phyloP scores from a whole-genome alignment of 805 yeast species.

The Kregervanrija delftensis region DNA sequence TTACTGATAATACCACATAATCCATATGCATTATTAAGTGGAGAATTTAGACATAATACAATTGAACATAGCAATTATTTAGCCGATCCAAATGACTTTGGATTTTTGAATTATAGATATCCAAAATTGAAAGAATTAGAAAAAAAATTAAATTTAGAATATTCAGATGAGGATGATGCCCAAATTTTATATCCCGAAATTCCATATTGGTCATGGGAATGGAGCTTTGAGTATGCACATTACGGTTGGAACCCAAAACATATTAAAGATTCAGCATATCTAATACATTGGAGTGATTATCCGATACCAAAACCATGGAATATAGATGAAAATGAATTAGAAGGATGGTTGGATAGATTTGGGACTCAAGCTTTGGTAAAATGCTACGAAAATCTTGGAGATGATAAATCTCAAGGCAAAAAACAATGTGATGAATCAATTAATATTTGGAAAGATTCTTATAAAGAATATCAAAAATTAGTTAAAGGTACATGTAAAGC shows the following conservation, averaged over 20 bases:
- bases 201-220: conserved; percentile 14
- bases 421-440: conserved; percentile 10
- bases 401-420: conserved; percentile 1
- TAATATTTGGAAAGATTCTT: conserved; percentile 10
- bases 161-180: conserved; percentile 8
- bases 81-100: conserved; percentile 38
- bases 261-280: conserved; percentile 27
- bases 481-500: not conserved
- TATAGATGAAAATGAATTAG: conserved; percentile 10
- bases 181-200: conserved; percentile 6
- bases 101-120: conserved; percentile 9
- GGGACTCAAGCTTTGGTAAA: conserved; percentile 7
- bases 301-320: conserved; percentile 68
- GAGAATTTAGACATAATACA: conserved; percentile 34
- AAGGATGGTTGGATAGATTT: conserved; percentile 3
- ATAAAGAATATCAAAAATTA: conserved; percentile 7
- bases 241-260: conserved; percentile 31
- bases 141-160: not conserved
- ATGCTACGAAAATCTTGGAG: conserved; percentile 8
- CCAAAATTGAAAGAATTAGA: conserved; percentile 10
- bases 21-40: conserved; percentile 43
- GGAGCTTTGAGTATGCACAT: conserved; percentile 9
- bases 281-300: conserved; percentile 58
- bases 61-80: conserved; percentile 33
- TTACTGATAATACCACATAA: conserved; percentile 43